Base-by-base conservation (phyloP, 768 basidiomycete genomes). In the Suillus luteus region DNA sequence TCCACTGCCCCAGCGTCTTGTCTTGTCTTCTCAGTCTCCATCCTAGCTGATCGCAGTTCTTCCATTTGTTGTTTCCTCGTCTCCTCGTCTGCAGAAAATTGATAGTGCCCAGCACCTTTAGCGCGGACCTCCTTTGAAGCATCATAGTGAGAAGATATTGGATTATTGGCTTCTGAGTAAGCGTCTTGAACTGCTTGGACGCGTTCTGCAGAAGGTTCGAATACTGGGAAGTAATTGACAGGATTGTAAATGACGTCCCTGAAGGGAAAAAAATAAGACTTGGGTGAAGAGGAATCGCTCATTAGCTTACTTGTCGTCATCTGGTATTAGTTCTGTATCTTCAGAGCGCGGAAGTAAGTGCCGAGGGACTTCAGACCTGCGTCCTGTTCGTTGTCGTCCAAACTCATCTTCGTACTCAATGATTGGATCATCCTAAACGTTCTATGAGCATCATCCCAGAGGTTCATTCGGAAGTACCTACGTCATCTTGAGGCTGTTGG, bases 61-160 rank as follows among this genome's bases (percentile, higher is more conserved):
- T 92, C 92, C 93, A 96, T 92, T 73, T 98, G 89, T 58, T 80
- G 78, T 66, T 78, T 79, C 49, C 97, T 82, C 35, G 84, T 86
- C 67, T 92, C 91, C 70, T 95, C 93, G 68, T 97, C 94, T 3
- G 74, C 83, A 14, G 93, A 93, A 76, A 99, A 96, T 72, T 93
- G 91, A 75, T 96, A 97, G 77, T 91, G 93, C 1, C 86, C 95
- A 1, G 96, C 96, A 51, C 92, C 97, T 74, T 89, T 90, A 14
- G 91, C 86, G 17, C 97, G 91, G 22, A 91, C 88, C 76, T 99
- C 96, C 59, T 77, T 79, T 0, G 85, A 82, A 0, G 93, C 85
- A 72, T 98, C 92, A 72, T 93, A 99, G 74, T 97, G 94, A 3
- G 82, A 75, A 12, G 84, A 81, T 8, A 92, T 81, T 0, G 91